These are phyloP conservation scores for Amorphotheca resinae DNA, from an alignment of 495 filamentous ascomycete genomes.

Conservation along the genomic window DNA sequence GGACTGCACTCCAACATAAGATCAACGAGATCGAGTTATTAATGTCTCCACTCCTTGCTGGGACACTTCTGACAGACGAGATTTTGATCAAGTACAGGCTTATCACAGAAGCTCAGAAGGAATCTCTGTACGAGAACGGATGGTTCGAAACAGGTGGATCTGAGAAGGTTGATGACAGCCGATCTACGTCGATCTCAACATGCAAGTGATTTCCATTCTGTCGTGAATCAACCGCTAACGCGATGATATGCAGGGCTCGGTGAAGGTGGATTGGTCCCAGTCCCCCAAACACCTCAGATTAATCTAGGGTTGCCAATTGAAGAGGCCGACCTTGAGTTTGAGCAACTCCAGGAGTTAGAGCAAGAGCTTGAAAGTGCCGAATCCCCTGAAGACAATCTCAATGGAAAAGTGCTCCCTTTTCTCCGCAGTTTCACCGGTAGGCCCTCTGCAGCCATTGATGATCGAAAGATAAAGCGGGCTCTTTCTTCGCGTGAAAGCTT, in stretches of 20 bases:
- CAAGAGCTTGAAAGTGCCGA: slow-evolving; percentile 34
- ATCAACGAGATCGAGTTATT: slow-evolving; percentile 31
- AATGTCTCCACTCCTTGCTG: slow-evolving; percentile 28
- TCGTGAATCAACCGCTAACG: slow-evolving; percentile 13
- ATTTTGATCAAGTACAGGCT: slow-evolving; percentile 38
- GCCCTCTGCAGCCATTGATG: slow-evolving; percentile 11
- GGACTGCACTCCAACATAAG: neutral
- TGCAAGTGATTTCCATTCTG: neutral
- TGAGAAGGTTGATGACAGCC: neutral
- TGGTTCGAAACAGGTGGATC: slow-evolving; percentile 36
- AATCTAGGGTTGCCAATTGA: slow-evolving; percentile 41
- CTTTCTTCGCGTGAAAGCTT: slow-evolving; percentile 33
- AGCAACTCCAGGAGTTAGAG: slow-evolving; percentile 53
- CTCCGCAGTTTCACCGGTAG: slow-evolving; percentile 35
- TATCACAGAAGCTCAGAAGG: slow-evolving; percentile 46
- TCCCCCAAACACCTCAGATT: slow-evolving; percentile 26
- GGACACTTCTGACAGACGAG: neutral
- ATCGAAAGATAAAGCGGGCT: slow-evolving; percentile 23
- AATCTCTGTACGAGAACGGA: slow-evolving; percentile 43
- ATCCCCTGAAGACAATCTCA: slow-evolving; percentile 41
- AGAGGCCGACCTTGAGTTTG: slow-evolving; percentile 52
- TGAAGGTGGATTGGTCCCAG: slow-evolving; percentile 49
- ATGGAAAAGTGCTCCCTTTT: slow-evolving; percentile 34
- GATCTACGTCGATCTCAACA: neutral
- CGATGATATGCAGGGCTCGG: slow-evolving; percentile 30